Base-by-base conservation (phyloP, 2,329 filamentous ascomycete species). In the Cercospora sesami region DNA sequence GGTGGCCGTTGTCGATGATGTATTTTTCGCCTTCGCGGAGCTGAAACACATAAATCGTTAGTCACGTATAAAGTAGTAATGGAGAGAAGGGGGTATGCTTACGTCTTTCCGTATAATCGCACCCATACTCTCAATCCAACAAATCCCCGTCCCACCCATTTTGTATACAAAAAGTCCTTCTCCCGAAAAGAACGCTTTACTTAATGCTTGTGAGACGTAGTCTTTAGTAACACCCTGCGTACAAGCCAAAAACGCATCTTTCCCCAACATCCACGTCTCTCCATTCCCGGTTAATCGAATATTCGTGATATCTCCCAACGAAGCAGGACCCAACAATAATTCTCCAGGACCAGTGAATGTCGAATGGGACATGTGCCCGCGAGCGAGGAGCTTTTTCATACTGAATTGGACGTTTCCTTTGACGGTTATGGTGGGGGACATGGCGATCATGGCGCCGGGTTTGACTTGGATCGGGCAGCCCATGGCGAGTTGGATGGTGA, bases 81-180 rank as follows among this genome's bases (percentile, higher is more conserved):
- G 30, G 30, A 8, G 28, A 30, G 28, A 31, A 28, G 6, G 26
- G 6, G 26, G 26, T 4, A 30, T 30, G 5, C 28, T 30, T 30
- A 36, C 92, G 78, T 97, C 93, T 82, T 98, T 98, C 75, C 91
- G 87, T 70, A 98, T 92, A 69, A 99, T 97, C 5, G 95, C 95
- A 6, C 95, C 95, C 75, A 99, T 95, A 76, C 92, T 96, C 8
- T 92, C 91, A 58, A 97, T 85, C 92, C 94, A 99, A 48, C 97
- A 77, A 39, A 98, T 82, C 0, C 95, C 95, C 6, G 84, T 86
- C 0, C 94, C 94, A 14, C 84, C 87, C 9, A 98, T 90, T 79
- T 92, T 94, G 80, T 96, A 96, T 10, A 97, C 89, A 79, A 93
- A 98, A 30, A 97, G 78, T 0, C 95, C 95, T 79, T 98, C 95